Conservation (phyloP, 148 eudicot genomes). For the Dysphania ambrosioides region DNA sequence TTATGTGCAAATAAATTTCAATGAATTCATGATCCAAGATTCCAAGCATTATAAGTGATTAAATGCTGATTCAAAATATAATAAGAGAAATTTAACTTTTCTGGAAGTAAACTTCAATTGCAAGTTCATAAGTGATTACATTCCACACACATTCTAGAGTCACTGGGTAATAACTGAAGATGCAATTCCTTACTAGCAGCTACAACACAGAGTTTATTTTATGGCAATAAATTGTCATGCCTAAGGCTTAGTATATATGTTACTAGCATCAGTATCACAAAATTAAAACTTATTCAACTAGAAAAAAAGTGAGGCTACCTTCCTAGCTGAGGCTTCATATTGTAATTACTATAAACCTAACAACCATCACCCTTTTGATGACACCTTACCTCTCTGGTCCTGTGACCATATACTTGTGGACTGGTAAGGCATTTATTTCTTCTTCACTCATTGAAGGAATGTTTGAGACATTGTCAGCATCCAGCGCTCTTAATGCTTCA, state of each 20-base stretch:
- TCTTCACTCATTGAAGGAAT: constrained; percentile 44
- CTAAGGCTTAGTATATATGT: no score
- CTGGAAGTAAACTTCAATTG: background rate
- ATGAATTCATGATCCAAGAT: background rate
- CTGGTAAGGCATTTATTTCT: constrained; percentile 49
- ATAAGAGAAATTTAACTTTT: background rate
- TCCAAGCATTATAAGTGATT: no score
- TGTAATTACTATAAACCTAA: background rate
- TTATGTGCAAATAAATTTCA: background rate
- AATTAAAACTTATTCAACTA: no score
- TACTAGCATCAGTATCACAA: no score
- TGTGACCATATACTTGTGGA: constrained; percentile 43
- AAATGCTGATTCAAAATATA: background rate
- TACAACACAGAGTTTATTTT: no score
- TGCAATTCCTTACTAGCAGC: no score
- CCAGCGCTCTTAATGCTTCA: constrained; percentile 49
- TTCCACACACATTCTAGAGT: background rate
- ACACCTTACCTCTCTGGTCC: constrained; percentile 27
- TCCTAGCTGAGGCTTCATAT: background rate
- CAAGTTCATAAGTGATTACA: background rate
- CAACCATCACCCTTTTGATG: background rate
- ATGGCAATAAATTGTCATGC: no score
- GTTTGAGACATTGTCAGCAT: constrained; percentile 36
- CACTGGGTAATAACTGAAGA: background rate
- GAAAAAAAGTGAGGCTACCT: background rate